These are phyloP conservation scores for Eudorina sp. DNA, from an alignment of 139 green algal species.

Conservation along the genomic window DNA sequence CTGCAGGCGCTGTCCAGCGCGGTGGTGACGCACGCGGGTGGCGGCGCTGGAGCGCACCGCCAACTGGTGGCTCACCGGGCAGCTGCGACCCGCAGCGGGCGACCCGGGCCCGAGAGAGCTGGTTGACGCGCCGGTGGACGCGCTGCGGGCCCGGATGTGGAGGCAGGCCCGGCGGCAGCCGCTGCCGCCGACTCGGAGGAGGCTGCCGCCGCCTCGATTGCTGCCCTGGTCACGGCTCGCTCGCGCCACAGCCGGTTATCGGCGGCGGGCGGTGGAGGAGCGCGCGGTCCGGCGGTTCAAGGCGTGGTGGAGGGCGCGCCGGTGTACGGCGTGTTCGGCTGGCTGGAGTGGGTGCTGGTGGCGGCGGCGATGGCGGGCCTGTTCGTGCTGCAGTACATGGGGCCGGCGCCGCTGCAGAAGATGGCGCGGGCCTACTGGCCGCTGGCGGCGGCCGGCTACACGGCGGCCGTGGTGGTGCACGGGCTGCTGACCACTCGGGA, in stretches of 20 bases:
- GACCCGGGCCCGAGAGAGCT: not conserved
- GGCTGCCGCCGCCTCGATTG: not conserved
- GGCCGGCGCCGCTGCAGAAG: not conserved
- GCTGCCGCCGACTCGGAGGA: not conserved
- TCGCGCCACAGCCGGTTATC: constrained; percentile 12
- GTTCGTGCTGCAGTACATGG: constrained; percentile 46
- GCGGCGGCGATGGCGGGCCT: constrained; percentile 18
- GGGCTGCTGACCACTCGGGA: constrained; percentile 34
- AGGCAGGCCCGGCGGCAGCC: not conserved
- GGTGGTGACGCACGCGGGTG: constrained; percentile 54
- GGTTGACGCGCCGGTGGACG: not conserved
- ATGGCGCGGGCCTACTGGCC: constrained; percentile 54
- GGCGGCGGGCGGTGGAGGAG: constrained; percentile 16
- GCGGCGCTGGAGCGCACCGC: constrained; percentile 41
- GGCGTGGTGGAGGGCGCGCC: constrained; percentile 23
- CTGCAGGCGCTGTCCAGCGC: constrained; percentile 44
- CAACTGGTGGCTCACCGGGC: constrained; percentile 46
- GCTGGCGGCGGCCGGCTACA: constrained; percentile 49
- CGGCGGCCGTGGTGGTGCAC: constrained; percentile 36
- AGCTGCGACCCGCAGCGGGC: not conserved
- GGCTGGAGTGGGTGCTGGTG: constrained; percentile 52
- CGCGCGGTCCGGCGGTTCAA: not conserved
- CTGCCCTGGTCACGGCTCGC: too few relatives aligned
- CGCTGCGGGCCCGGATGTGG: not conserved
- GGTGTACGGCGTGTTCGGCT: constrained; percentile 46